Evolutionary conservation across 805 yeast species (phyloP).

Genomic region (Candida peoriensis): DNA sequence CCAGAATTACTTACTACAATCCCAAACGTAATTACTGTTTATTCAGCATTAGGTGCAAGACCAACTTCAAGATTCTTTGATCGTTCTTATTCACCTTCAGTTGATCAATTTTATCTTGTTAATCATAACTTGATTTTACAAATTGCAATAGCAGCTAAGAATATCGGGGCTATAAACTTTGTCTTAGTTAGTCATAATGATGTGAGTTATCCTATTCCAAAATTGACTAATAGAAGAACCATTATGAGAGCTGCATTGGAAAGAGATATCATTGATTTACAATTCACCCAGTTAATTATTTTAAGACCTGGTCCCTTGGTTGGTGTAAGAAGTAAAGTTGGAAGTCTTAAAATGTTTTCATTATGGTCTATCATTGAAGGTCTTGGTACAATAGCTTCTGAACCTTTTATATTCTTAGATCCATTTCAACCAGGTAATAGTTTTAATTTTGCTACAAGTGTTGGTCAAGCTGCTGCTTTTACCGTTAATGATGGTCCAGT

Average conservation of each 20-base stretch:
- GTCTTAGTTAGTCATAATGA: slow-evolving; percentile 7
- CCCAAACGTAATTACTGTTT: slow-evolving; percentile 11
- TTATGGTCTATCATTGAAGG: slow-evolving; percentile 11
- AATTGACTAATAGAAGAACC: slow-evolving; percentile 4
- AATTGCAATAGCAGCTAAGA: slow-evolving; percentile 11
- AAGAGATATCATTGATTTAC: slow-evolving; percentile 6
- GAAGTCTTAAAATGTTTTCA: slow-evolving; percentile 7
- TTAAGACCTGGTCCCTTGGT: slow-evolving; percentile 14
- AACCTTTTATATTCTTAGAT: slow-evolving; percentile 6
- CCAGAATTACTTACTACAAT: slow-evolving; percentile 6
- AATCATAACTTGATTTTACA: slow-evolving; percentile 12
- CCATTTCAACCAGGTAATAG: slow-evolving; percentile 5
- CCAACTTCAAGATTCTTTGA: slow-evolving; percentile 6
- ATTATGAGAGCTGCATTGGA: slow-evolving; percentile 11
- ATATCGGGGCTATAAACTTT: slow-evolving; percentile 8
- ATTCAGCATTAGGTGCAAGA: slow-evolving; percentile 13
- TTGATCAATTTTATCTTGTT: slow-evolving; percentile 7
- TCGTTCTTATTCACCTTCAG: not conserved
- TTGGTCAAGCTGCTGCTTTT: slow-evolving; percentile 12
- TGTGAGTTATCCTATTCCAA: slow-evolving; percentile 8
- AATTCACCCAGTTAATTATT: slow-evolving; percentile 7
- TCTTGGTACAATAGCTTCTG: not conserved
- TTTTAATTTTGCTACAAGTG: slow-evolving; percentile 11
- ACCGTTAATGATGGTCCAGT: slow-evolving; percentile 1
- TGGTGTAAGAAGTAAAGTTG: slow-evolving; percentile 12